phyloP scores from a whole-genome alignment of 2,329 filamentous ascomycete genomes.

The Beauveria brongniartii region DNA sequence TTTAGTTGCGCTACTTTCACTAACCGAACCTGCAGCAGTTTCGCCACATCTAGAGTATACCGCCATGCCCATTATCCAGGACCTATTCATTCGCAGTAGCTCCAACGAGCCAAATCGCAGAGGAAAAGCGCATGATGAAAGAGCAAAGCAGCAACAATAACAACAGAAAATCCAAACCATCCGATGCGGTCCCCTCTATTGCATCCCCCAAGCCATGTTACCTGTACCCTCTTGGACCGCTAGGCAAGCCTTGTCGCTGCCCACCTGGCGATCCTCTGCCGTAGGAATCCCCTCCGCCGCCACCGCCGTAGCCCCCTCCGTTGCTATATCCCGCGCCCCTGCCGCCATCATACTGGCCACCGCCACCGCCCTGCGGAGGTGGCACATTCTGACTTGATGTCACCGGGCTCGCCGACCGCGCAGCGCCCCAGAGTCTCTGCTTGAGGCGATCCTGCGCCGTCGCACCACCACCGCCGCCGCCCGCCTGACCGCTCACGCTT shows the following conservation, averaged over 20 bases:
- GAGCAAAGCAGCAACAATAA: not conserved
- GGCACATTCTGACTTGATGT: slow-evolving; percentile 28
- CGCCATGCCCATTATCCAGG: not conserved
- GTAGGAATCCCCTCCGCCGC: slow-evolving; percentile 15
- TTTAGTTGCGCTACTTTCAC: not conserved
- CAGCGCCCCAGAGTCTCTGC: slow-evolving; percentile 63
- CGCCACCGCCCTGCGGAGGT: not conserved
- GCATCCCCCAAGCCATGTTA: slow-evolving; percentile 13
- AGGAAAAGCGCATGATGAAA: not conserved
- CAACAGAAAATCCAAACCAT: not conserved
- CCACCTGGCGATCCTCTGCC: not conserved
- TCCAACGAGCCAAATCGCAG: not conserved
- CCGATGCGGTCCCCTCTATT: not conserved
- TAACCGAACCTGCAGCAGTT: not conserved
- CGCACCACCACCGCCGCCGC: slow-evolving; percentile 31
- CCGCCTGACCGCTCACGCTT: slow-evolving; percentile 28
- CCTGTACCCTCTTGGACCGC: slow-evolving; percentile 35
- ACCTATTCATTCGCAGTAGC: not conserved
- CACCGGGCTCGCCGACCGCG: slow-evolving; percentile 46
- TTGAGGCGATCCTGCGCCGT: slow-evolving; percentile 77
- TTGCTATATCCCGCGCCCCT: slow-evolving; percentile 25
- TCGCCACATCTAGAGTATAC: not conserved
- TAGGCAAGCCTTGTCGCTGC: slow-evolving; percentile 35
- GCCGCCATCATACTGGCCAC: slow-evolving; percentile 21
- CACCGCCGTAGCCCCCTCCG: slow-evolving; percentile 24